These are phyloP conservation scores for Olyra latifolia DNA, from an alignment of 176 grass and related monocot species.

Conservation along the genomic window DNA sequence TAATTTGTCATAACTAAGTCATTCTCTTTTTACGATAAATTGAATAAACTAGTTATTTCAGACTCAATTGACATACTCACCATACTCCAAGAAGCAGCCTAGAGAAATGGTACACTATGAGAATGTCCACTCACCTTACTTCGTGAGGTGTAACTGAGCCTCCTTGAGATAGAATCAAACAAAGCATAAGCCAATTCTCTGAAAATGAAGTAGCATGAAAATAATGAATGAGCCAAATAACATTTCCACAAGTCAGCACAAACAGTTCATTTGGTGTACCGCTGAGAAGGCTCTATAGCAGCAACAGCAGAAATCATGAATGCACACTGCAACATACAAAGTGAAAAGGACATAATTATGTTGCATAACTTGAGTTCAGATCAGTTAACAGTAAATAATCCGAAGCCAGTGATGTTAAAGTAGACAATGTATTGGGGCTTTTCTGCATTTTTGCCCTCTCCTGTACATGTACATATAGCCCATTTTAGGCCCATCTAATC, in stretches of 20 bases:
- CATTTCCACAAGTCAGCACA: background rate
- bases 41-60: background rate
- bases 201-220: slow-evolving; percentile 36
- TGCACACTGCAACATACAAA: slow-evolving; percentile 51
- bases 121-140: slow-evolving; percentile 56
- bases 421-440: too few relatives aligned
- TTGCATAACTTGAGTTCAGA: slow-evolving; percentile 11
- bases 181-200: slow-evolving; percentile 78
- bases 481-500: too few relatives aligned
- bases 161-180: slow-evolving; percentile 77
- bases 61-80: slow-evolving; percentile 11
- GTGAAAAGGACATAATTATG: slow-evolving; percentile 22
- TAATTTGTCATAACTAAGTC: background rate
- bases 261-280: slow-evolving; percentile 48
- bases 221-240: slow-evolving; percentile 27
- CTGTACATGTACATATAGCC: too few relatives aligned
- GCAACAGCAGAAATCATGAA: slow-evolving; percentile 95
- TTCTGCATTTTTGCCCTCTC: too few relatives aligned
- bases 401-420: background rate
- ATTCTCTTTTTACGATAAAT: slow-evolving; percentile 35
- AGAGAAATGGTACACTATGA: background rate
- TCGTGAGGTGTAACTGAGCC: slow-evolving; percentile 69
- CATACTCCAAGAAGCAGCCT: background rate
- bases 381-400: background rate
- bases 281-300: slow-evolving; percentile 70